These are phyloP conservation scores for Plasmodium sp. DNA, from an alignment of 169 alveolate species.

Conservation along the genomic window DNA sequence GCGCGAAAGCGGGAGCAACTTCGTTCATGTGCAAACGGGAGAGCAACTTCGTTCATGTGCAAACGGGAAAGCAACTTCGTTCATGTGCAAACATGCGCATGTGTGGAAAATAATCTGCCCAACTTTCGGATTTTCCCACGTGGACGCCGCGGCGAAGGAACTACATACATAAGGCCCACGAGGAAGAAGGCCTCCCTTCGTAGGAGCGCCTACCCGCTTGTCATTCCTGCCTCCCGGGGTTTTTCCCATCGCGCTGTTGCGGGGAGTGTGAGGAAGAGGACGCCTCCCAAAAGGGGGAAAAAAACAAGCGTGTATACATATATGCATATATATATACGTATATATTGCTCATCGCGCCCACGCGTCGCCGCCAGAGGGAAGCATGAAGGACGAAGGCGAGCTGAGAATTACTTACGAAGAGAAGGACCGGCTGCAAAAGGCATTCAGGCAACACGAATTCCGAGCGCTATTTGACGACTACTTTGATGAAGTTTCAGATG, in stretches of 20 bases:
- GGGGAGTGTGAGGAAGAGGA: neutral
- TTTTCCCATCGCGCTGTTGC: neutral
- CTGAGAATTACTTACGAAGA: slow-evolving; percentile 59
- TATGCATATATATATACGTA: neutral
- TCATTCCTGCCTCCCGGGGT: neutral
- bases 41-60: too few relatives aligned
- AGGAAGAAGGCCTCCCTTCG: neutral
- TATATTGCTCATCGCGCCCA: neutral
- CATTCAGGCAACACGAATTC: slow-evolving; percentile 70
- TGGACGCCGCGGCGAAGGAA: neutral
- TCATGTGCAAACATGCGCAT: neutral
- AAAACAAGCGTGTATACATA: neutral
- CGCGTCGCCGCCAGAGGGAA: neutral
- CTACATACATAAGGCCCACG: neutral
- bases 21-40: neutral
- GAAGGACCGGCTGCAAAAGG: slow-evolving; percentile 60
- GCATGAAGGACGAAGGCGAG: slow-evolving; percentile 31
- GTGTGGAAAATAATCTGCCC: neutral
- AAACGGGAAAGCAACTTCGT: neutral
- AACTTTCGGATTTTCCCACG: neutral
- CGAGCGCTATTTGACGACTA: slow-evolving; percentile 66
- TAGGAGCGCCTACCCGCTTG: neutral
- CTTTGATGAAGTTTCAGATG: slow-evolving; percentile 63
- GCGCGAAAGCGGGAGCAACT: neutral
- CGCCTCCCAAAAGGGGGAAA: neutral